A percentile compares a stretch with the other conserved stretches of the same genome.
Conservation (phyloP, 1,139 yeast genomes). For the Kodamaea fungicola region DNA sequence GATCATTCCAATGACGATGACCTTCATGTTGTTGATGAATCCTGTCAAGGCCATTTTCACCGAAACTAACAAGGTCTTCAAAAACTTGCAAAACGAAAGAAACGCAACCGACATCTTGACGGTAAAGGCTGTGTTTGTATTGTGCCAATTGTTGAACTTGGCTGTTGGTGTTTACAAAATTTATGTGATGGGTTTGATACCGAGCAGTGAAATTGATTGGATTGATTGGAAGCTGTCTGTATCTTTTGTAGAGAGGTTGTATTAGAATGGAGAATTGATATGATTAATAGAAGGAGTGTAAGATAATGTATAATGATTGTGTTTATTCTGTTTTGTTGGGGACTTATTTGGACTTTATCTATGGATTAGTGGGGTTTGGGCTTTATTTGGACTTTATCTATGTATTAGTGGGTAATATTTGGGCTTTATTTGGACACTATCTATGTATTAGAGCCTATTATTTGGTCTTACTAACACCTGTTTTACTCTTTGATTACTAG, state of each 20-base stretch:
- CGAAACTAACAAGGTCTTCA: constrained; percentile 47
- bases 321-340: too few species aligned
- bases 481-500: too few species aligned
- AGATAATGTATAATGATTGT: too few species aligned
- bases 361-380: too few species aligned
- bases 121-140: constrained; percentile 38
- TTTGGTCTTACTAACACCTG: too few species aligned
- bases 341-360: too few species aligned
- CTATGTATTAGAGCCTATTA: too few species aligned
- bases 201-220: constrained; percentile 89
- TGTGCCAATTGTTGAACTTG: constrained; percentile 64
- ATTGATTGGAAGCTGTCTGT: constrained; percentile 66
- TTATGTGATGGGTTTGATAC: constrained; percentile 85
- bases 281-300: too few species aligned
- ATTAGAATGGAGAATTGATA: too few species aligned
- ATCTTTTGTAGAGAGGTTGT: constrained; percentile 28
- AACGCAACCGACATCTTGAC: constrained; percentile 41
- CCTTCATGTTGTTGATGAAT: constrained; percentile 74
- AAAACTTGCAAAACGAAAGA: constrained; percentile 30
- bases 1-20: constrained; percentile 87
- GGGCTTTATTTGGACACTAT: too few species aligned
- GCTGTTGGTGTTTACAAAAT: constrained; percentile 82
- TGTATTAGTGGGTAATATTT: too few species aligned
- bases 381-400: too few species aligned
- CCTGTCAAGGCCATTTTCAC: constrained; percentile 71